A percentile compares a stretch with the other conserved stretches of the same genome.
Conservation (phyloP, 2,329 filamentous ascomycete genomes). For the Alternaria novae-zelandiae region DNA sequence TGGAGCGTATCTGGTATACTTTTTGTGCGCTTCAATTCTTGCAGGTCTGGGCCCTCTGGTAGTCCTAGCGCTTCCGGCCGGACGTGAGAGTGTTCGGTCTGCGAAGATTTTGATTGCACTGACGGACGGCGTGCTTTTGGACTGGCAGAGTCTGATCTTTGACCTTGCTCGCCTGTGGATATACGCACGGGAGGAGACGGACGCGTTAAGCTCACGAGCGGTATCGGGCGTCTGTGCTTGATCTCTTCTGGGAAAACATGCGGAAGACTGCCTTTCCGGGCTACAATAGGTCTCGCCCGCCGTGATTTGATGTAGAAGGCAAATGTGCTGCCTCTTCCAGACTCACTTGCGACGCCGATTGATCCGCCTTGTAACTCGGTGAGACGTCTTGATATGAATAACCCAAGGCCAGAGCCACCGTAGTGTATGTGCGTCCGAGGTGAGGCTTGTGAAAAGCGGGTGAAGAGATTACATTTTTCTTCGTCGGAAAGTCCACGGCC, state of each 20-base stretch:
- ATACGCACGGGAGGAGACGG: slow-evolving; percentile 5
- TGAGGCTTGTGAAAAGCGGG: slow-evolving; percentile 41
- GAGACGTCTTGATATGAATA: slow-evolving; percentile 42
- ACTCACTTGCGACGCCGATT: slow-evolving; percentile 35
- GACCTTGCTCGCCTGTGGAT: not conserved
- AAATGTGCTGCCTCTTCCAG: slow-evolving; percentile 38
- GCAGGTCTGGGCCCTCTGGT: slow-evolving; percentile 8
- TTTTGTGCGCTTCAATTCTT: slow-evolving; percentile 13
- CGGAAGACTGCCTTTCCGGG: slow-evolving; percentile 24
- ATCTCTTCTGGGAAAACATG: slow-evolving; percentile 29
- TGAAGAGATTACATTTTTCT: slow-evolving; percentile 42
- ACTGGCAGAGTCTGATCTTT: not conserved
- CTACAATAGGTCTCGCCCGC: slow-evolving; percentile 9
- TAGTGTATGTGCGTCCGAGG: slow-evolving; percentile 47
- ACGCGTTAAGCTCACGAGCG: slow-evolving; percentile 4
- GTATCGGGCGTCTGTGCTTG: slow-evolving; percentile 19
- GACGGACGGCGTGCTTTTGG: not conserved
- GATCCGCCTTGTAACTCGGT: slow-evolving; percentile 43
- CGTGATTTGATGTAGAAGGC: slow-evolving; percentile 42
- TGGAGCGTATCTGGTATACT: slow-evolving; percentile 22
- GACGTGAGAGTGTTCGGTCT: not conserved
- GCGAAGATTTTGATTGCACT: not conserved
- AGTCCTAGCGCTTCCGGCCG: slow-evolving; percentile 8
- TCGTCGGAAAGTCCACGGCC: slow-evolving; percentile 49
- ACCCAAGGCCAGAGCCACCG: slow-evolving; percentile 46